Percentiles rank a stretch among this genome's conserved stretches.
Evolutionary conservation across 139 green algal genomes (phyloP).

Genomic region (Tetradesmus obliquus): DNA sequence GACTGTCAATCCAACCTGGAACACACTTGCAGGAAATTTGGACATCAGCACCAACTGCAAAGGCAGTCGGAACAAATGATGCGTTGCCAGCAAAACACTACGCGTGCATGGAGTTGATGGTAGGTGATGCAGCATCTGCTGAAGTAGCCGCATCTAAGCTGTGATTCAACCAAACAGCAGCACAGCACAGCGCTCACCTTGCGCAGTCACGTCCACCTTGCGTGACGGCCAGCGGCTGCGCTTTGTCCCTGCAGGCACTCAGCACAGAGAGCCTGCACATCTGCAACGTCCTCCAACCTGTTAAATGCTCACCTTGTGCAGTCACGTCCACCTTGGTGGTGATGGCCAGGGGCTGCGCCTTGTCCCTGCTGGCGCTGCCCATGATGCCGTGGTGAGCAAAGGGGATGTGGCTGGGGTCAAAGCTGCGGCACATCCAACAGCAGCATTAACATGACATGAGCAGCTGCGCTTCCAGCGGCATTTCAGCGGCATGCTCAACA

Average conservation of each 20-base stretch:
- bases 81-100: too few relatives aligned
- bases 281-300: background rate
- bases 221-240: conserved; percentile 22
- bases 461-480: background rate
- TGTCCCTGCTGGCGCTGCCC: conserved; percentile 36
- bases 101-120: too few relatives aligned
- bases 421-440: conserved; percentile 32
- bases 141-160: too few relatives aligned
- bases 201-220: conserved; percentile 3
- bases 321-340: conserved; percentile 20
- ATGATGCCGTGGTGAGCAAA: conserved; percentile 65
- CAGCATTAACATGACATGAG: background rate
- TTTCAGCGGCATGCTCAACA: background rate
- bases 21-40: too few relatives aligned
- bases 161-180: too few relatives aligned
- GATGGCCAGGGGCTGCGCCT: conserved; percentile 34
- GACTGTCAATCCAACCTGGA: too few relatives aligned
- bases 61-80: too few relatives aligned
- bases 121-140: too few relatives aligned
- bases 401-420: conserved; percentile 62
- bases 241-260: background rate
- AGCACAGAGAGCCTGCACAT: too few relatives aligned
- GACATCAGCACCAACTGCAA: too few relatives aligned
- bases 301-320: background rate
- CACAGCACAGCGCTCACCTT: background rate